phyloP scores from a whole-genome alignment of 495 filamentous ascomycete species.

The Chaetomium tenue region DNA sequence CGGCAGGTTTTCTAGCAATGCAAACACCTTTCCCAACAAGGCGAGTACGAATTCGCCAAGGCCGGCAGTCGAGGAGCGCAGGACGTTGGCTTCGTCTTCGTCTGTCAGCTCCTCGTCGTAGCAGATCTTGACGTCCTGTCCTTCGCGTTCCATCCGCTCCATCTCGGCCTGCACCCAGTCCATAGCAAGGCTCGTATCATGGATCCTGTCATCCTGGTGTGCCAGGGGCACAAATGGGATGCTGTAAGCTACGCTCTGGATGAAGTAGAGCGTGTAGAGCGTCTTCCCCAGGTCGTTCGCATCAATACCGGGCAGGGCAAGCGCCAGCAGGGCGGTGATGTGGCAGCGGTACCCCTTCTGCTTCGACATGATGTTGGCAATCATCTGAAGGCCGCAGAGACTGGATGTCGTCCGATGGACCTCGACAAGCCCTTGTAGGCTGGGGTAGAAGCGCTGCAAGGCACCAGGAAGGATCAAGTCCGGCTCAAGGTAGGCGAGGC shows the following conservation, averaged over 20 bases:
- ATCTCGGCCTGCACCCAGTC: slow-evolving; percentile 93
- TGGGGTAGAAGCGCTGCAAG: slow-evolving; percentile 93
- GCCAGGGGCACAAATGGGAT: slow-evolving; percentile 88
- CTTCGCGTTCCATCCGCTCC: slow-evolving; percentile 86
- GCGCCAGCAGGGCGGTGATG: slow-evolving; percentile 83
- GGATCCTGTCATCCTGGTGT: slow-evolving; percentile 63
- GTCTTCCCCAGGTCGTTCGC: slow-evolving; percentile 98
- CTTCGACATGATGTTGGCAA: slow-evolving; percentile 82
- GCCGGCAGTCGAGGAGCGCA: slow-evolving; percentile 93
- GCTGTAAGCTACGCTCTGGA: slow-evolving; percentile 91
- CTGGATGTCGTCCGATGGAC: slow-evolving; percentile 96
- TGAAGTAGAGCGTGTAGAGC: slow-evolving; percentile 86
- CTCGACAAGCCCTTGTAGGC: slow-evolving; percentile 92
- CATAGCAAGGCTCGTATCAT: slow-evolving; percentile 75
- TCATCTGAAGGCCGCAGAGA: slow-evolving; percentile 81
- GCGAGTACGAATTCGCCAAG: slow-evolving; percentile 89
- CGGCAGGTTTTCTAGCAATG: slow-evolving; percentile 89
- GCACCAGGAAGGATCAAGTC: slow-evolving; percentile 90
- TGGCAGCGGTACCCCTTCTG: slow-evolving; percentile 94
- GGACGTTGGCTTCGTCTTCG: slow-evolving; percentile 81
- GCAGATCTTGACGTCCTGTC: slow-evolving; percentile 76
- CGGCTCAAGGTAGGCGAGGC: slow-evolving; percentile 85
- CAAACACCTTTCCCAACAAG: slow-evolving; percentile 91
- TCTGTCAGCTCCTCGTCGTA: slow-evolving; percentile 81
- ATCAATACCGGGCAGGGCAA: slow-evolving; percentile 93